These are phyloP conservation scores for Naganishia sp. DNA, from an alignment of 1,284 basidiomycete species.

Conservation along the genomic window DNA sequence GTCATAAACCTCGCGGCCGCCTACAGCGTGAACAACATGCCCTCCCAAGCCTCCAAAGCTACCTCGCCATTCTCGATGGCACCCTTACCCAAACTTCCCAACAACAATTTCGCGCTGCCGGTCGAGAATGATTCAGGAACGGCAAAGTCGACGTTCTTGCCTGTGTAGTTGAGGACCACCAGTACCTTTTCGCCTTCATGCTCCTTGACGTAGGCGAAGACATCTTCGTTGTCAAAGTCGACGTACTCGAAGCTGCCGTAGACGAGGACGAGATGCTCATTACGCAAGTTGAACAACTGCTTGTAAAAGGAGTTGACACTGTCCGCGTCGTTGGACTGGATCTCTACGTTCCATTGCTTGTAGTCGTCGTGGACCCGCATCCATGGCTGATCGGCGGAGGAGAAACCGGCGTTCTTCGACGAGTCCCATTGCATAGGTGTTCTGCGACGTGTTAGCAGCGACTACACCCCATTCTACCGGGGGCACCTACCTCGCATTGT, in stretches of 20 bases:
- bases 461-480: conserved; percentile 55
- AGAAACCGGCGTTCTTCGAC: conserved; percentile 65
- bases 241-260: conserved; percentile 64
- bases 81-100: conserved; percentile 28
- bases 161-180: conserved; percentile 61
- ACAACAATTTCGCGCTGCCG: conserved; percentile 22
- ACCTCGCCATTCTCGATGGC: conserved; percentile 13
- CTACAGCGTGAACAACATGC: conserved; percentile 21
- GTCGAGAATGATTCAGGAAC: conserved; percentile 9
- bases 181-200: conserved; percentile 52
- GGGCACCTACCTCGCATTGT: conserved; percentile 67
- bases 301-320: conserved; percentile 67
- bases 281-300: conserved; percentile 60
- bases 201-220: conserved; percentile 61
- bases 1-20: neutral
- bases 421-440: conserved; percentile 61
- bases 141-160: conserved; percentile 13
- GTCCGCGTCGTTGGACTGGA: conserved; percentile 57
- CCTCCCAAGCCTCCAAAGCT: conserved; percentile 24
- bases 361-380: conserved; percentile 75
- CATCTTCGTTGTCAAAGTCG: conserved; percentile 56
- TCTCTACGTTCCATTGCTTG: conserved; percentile 62
- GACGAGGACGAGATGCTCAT: conserved; percentile 62
- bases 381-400: conserved; percentile 65
- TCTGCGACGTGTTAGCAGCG: neutral